Conservation (phyloP, 768 basidiomycete genomes). For the Royoungia palumana region DNA sequence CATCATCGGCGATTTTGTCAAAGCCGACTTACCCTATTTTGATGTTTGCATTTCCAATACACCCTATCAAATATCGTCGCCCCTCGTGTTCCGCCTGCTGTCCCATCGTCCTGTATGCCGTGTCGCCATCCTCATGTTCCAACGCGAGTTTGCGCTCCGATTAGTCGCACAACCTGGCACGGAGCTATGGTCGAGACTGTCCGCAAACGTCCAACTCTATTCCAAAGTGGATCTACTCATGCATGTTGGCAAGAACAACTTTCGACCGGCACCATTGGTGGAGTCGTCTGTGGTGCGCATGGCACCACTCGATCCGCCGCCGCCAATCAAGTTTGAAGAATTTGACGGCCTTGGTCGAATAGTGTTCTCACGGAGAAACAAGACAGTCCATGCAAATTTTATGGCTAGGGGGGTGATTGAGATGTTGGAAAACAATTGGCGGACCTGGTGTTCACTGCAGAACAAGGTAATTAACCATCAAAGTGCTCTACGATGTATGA, state of each 20-base stretch:
- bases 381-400: slow-evolving; percentile 86
- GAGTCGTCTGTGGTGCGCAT: slow-evolving; percentile 91
- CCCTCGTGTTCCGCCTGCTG: slow-evolving; percentile 52
- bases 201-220: slow-evolving; percentile 96
- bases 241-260: slow-evolving; percentile 96
- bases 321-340: slow-evolving; percentile 93
- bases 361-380: slow-evolving; percentile 86
- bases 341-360: slow-evolving; percentile 95
- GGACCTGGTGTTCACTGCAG: slow-evolving; percentile 86
- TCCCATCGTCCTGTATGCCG: slow-evolving; percentile 73
- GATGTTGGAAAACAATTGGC: slow-evolving; percentile 91
- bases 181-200: slow-evolving; percentile 87
- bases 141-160: slow-evolving; percentile 95
- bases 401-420: slow-evolving; percentile 92
- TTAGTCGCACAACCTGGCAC: slow-evolving; percentile 50
- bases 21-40: slow-evolving; percentile 96
- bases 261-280: slow-evolving; percentile 92
- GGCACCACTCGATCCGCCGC: slow-evolving; percentile 90
- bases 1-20: slow-evolving; percentile 90
- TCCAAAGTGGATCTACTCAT: slow-evolving; percentile 95
- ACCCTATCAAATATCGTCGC: slow-evolving; percentile 98
- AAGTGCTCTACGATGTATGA: not conserved
- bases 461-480: slow-evolving; percentile 45
- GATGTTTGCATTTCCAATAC: slow-evolving; percentile 99
- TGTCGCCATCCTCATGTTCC: slow-evolving; percentile 98